A percentile compares a stretch with the other conserved stretches of the same genome.
phyloP scores from a whole-genome alignment of 352 stramenopile species.

The Plasmopara muralis region DNA sequence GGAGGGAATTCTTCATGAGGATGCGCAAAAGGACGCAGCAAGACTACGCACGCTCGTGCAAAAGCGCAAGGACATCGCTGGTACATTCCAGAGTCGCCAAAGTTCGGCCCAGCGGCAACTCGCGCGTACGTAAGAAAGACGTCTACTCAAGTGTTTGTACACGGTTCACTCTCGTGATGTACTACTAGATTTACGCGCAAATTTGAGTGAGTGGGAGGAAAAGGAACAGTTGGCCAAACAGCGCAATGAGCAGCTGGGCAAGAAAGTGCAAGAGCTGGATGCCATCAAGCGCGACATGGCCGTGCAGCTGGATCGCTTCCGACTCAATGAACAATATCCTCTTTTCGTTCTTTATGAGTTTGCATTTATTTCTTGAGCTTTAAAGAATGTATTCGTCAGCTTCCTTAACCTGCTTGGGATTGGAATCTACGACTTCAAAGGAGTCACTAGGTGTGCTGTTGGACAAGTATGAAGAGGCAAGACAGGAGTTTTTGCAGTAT shows the following conservation, averaged over 20 bases:
- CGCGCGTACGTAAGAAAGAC: constrained; percentile 29
- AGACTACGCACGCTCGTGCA: constrained; percentile 47
- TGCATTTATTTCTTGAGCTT: constrained; percentile 1
- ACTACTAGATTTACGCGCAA: constrained; percentile 43
- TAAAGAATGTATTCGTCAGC: constrained; percentile 1
- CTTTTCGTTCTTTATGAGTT: too few relatives aligned
- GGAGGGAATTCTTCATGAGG: constrained; percentile 55
- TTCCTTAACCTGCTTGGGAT: constrained; percentile 1
- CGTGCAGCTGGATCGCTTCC: constrained; percentile 58
- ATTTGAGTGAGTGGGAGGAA: constrained; percentile 63
- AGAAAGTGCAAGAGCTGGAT: constrained; percentile 59
- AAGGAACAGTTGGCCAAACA: constrained; percentile 36
- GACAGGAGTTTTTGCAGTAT: constrained; percentile 36
- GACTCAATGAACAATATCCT: constrained; percentile 70
- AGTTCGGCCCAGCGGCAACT: constrained; percentile 46
- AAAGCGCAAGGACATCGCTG: constrained; percentile 57
- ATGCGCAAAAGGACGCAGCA: constrained; percentile 49
- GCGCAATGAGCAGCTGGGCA: constrained; percentile 45
- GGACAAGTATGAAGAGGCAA: constrained; percentile 63
- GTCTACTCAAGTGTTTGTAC: background rate
- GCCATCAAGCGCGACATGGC: background rate
- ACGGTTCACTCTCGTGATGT: too few relatives aligned
- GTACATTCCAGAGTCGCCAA: constrained; percentile 35
- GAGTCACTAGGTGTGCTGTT: constrained; percentile 20
- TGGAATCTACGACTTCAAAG: constrained; percentile 42